A percentile compares a stretch with the other conserved stretches of the same genome.
Conservation (phyloP, 345 rosid genomes). For the Toxicodendron radicans region DNA sequence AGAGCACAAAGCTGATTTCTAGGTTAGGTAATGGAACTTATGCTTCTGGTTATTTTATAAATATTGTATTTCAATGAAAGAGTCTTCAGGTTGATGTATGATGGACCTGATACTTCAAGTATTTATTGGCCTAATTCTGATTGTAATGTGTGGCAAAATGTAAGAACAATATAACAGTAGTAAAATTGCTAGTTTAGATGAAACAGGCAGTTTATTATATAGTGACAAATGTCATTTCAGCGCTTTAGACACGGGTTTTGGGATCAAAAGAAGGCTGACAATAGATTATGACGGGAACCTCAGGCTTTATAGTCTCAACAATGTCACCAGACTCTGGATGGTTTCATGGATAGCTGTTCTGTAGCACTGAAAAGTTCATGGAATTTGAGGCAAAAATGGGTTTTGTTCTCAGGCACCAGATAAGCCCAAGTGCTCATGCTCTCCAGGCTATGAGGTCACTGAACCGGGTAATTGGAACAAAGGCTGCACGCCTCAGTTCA, state of each 20-base stretch:
- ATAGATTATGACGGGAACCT: constrained; percentile 39
- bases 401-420: constrained; percentile 18
- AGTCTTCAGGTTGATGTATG: constrained; percentile 21
- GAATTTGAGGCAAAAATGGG: constrained; percentile 38
- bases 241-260: constrained; percentile 28
- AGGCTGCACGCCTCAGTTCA: constrained; percentile 27
- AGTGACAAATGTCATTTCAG: constrained; percentile 14
- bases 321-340: constrained; percentile 9
- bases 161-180: constrained; percentile 31
- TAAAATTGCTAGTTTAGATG: constrained; percentile 21
- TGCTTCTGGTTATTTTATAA: constrained; percentile 30
- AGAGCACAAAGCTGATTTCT: constrained; percentile 21
- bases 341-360: constrained; percentile 33
- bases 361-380: constrained; percentile 28
- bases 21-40: constrained; percentile 8
- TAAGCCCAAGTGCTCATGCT: constrained; percentile 23
- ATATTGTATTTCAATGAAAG: constrained; percentile 26
- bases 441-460: constrained; percentile 10
- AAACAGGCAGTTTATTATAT: constrained; percentile 26
- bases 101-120: constrained; percentile 27
- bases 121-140: constrained; percentile 34
- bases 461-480: constrained; percentile 18
- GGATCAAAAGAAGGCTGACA: constrained; percentile 23
- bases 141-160: constrained; percentile 11
- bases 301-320: constrained; percentile 25